phyloP scores from a whole-genome alignment of 257 asterid species.

The Euphrasia confusa region DNA sequence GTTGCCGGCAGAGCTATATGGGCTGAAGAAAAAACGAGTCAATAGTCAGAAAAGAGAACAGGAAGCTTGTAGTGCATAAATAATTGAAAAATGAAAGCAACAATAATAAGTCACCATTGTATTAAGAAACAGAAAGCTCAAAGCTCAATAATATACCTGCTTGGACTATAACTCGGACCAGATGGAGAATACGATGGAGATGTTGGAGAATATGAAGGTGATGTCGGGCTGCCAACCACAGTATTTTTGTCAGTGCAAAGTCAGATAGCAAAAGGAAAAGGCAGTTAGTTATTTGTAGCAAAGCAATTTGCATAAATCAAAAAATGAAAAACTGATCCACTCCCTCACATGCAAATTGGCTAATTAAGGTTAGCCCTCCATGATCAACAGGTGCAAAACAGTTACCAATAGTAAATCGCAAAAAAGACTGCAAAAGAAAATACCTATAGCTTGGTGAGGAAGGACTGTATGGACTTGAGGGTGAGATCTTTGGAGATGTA shows the following conservation, averaged over 20 bases:
- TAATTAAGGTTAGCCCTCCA: no score
- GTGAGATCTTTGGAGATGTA: conserved; percentile 77
- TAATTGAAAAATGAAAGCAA: background rate
- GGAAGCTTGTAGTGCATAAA: no score
- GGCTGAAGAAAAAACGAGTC: no score
- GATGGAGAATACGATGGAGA: conserved; percentile 13
- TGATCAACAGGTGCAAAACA: no score
- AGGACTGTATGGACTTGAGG: conserved; percentile 91
- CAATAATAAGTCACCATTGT: no score
- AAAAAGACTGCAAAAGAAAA: conserved; percentile 8
- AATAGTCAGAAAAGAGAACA: no score
- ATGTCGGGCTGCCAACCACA: conserved; percentile 76
- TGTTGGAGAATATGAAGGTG: conserved; percentile 81
- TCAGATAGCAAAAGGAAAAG: background rate
- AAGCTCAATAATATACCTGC: background rate
- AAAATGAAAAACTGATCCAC: no score
- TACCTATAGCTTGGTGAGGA: conserved; percentile 97
- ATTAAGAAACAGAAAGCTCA: background rate
- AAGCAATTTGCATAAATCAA: background rate
- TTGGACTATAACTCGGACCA: conserved; percentile 12
- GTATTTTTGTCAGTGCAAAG: no score
- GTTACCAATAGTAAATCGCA: conserved; percentile 3
- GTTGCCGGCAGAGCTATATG: no score
- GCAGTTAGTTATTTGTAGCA: background rate
- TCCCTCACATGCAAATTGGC: no score